Conservation (phyloP, 805 yeast species). For the Nakazawaea sp. region DNA sequence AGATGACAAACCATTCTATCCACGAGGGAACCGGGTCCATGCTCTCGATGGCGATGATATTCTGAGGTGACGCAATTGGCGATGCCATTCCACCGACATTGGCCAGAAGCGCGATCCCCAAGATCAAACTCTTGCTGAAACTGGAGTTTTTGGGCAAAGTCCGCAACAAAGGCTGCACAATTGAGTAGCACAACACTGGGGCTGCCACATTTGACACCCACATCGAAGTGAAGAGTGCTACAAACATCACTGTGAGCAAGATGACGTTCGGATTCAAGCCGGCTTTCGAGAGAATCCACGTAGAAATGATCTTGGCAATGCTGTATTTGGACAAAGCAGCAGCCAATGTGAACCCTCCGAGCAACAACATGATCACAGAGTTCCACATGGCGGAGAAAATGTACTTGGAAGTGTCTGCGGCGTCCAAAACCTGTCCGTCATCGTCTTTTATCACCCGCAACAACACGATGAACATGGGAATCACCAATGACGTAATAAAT, state of each 20-base stretch:
- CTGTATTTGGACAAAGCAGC: conserved; percentile 90
- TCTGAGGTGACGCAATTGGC: conserved; percentile 96
- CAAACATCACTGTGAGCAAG: conserved; percentile 74
- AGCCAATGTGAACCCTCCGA: conserved; percentile 94
- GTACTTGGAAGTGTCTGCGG: conserved; percentile 68
- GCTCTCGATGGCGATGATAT: conserved; percentile 80
- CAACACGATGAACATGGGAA: conserved; percentile 76
- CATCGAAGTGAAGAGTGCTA: conserved; percentile 82
- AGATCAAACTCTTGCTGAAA: conserved; percentile 75
- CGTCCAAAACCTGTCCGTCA: conserved; percentile 43
- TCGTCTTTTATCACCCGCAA: conserved; percentile 60
- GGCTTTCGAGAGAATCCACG: conserved; percentile 72
- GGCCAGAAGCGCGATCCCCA: conserved; percentile 91
- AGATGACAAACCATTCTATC: conserved; percentile 90
- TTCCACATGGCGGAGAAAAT: conserved; percentile 92
- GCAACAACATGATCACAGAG: conserved; percentile 78
- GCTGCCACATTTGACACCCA: conserved; percentile 98
- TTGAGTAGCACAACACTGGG: conserved; percentile 87
- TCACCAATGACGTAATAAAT: conserved; percentile 77
- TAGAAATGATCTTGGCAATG: conserved; percentile 80
- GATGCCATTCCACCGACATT: conserved; percentile 96
- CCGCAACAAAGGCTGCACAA: conserved; percentile 83
- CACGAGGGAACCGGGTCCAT: conserved; percentile 83
- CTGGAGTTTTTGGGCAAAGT: conserved; percentile 74
- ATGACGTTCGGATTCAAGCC: conserved; percentile 82